Evolutionary conservation across 768 basidiomycete species (phyloP).

Genomic region (Hypholoma fasciculare): DNA sequence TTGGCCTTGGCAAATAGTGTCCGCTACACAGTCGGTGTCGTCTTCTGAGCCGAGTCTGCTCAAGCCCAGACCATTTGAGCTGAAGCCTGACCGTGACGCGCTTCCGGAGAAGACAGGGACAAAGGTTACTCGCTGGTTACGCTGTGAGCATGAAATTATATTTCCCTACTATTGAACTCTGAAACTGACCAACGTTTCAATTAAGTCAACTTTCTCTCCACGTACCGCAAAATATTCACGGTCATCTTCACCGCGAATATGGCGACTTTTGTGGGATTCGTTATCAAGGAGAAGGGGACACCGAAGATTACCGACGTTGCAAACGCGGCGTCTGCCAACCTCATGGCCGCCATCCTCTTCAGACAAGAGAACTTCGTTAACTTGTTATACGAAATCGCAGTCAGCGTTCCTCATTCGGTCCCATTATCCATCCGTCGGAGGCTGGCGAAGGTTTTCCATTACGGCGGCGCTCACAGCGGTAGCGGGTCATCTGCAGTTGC

Average conservation of each 20-base stretch:
- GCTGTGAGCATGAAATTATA: constrained; percentile 24
- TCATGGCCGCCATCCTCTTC: constrained; percentile 41
- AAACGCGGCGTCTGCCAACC: constrained; percentile 40
- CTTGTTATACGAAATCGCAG: constrained; percentile 45
- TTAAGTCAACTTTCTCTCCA: constrained; percentile 32
- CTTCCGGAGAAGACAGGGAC: constrained; percentile 17
- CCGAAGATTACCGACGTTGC: constrained; percentile 38
- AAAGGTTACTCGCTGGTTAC: constrained; percentile 10
- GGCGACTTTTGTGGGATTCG: constrained; percentile 42
- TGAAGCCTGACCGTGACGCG: constrained; percentile 30
- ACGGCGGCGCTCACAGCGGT: constrained; percentile 57
- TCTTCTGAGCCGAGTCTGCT: constrained; percentile 22
- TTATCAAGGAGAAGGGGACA: constrained; percentile 32
- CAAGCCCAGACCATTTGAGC: constrained; percentile 22
- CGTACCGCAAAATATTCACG: constrained; percentile 54
- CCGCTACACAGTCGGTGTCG: constrained; percentile 11
- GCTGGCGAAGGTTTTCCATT: constrained; percentile 52
- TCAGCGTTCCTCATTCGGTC: constrained; percentile 35
- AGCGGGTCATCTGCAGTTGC: constrained; percentile 49
- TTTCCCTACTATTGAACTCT: constrained; percentile 32
- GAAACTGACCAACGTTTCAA: not conserved
- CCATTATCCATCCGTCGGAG: constrained; percentile 44
- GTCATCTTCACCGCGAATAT: constrained; percentile 53
- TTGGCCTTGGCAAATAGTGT: not conserved
- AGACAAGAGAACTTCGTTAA: constrained; percentile 57